Evolutionary conservation across 495 filamentous ascomycete species (phyloP), one percentile per base, ranked within the genome.

Genomic region (Clavariopsis aquatica): DNA sequence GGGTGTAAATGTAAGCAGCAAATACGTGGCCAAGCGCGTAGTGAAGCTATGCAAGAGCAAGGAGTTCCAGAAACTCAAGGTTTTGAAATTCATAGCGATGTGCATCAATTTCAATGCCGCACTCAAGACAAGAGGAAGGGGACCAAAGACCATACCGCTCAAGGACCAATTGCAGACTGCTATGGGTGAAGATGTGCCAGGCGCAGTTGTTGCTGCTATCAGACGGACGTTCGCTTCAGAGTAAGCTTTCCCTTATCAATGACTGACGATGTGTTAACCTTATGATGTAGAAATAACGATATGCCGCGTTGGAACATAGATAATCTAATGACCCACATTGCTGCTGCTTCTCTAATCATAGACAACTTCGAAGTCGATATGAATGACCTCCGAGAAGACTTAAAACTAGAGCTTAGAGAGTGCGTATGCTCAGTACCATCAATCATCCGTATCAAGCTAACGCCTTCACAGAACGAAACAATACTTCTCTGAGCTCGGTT

Each of bases 401-500:
- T 98, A 47, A 82, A 83, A 62, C 69, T 97, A 29, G 90, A 94
- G 64, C 82, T 83, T 55, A 84, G 81, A 68, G 79, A 84, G 70
- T 77, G 66, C n/a, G 62, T 60, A 29, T 4, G 45, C n/a, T 20
- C 9, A 38, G 12, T 9, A n/a, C 31, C 28, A 22, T 41, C 7
- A 13, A 22, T 47, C 52, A 9, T 29, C 10, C 9, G 1, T n/a
- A 20, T 13, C 0, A 24, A 17, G 1, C 47, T 2, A 17, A 49
- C 57, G 15, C 23, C 23, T 43, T 29, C 8, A 46, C 60, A 80
- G 79, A 34, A 78, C 89, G 51, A 73, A 62, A 19, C 77, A 84
- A 64, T 93, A 92, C 71, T 96, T 93, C 81, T 75, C 79, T 31
- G 93, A 96, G 73, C 82, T 98, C 69, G 94, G 94, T 1, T 93